Percentiles rank a stretch among this genome's conserved stretches.
Conservation (phyloP, 169 alveolate genomes). For the Condylostoma magnum region DNA sequence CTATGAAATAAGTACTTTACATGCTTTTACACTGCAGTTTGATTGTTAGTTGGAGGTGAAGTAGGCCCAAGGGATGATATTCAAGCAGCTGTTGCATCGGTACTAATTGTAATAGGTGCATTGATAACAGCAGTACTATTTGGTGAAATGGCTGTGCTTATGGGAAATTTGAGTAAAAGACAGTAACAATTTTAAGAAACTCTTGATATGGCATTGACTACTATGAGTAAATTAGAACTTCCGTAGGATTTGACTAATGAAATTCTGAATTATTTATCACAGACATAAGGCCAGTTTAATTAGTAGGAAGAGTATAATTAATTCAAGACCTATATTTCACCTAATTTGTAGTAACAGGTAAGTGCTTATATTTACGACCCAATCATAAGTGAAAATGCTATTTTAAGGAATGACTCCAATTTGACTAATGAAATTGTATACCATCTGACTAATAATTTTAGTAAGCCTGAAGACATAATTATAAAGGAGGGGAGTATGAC, state of each 20-base stretch:
- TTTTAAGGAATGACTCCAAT: constrained; percentile 19
- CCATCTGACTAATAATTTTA: constrained; percentile 30
- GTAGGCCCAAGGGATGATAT: constrained; percentile 41
- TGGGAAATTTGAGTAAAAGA: constrained; percentile 29
- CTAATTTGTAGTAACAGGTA: constrained; percentile 40
- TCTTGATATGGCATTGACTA: constrained; percentile 36
- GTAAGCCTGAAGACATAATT: constrained; percentile 47
- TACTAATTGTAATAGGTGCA: constrained; percentile 32
- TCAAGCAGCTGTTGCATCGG: constrained; percentile 28
- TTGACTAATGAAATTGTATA: constrained; percentile 12
- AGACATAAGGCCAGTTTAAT: constrained; percentile 30
- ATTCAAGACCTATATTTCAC: constrained; percentile 46
- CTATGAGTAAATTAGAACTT: constrained; percentile 38
- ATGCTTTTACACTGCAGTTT: constrained; percentile 40
- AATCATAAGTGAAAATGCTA: constrained; percentile 20
- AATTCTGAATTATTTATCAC: constrained; percentile 34
- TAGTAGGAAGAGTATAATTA: constrained; percentile 43
- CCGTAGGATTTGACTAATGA: constrained; percentile 26
- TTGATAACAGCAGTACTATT: constrained; percentile 41
- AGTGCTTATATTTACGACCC: constrained; percentile 35
- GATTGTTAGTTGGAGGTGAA: constrained; percentile 48
- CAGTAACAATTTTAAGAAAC: constrained; percentile 24
- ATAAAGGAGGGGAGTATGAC: constrained; percentile 33
- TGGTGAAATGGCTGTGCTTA: constrained; percentile 56
- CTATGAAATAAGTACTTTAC: constrained; percentile 29